Evolutionary conservation across 2,329 filamentous ascomycete species (phyloP).

Genomic region (Trichoderma cornu-damae): DNA sequence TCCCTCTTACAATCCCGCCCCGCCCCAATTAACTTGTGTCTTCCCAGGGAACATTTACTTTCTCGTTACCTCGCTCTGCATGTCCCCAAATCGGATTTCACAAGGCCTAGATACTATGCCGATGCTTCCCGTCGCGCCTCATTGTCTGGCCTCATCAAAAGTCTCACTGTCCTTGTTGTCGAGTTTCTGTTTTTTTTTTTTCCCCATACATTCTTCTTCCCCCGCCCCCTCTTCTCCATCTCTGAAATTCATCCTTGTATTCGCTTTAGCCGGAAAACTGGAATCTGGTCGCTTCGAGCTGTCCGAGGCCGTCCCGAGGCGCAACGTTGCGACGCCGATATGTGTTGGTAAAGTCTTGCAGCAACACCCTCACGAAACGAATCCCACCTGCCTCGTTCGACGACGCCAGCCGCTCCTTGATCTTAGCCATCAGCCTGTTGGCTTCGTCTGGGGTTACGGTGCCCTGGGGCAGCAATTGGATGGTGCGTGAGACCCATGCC

Average conservation of each 20-base stretch:
- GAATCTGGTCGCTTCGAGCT: slow-evolving; percentile 81
- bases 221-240: not conserved
- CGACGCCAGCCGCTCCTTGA: slow-evolving; percentile 68
- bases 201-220: not conserved
- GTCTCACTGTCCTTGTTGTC: not conserved
- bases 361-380: slow-evolving; percentile 72
- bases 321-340: slow-evolving; percentile 92
- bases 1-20: not conserved
- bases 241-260: not conserved
- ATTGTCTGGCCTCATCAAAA: not conserved
- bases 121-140: not conserved
- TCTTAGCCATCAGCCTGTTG: slow-evolving; percentile 72
- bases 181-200: not conserved
- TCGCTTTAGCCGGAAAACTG: slow-evolving; percentile 55
- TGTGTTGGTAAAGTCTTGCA: slow-evolving; percentile 95
- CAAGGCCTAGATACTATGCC: not conserved
- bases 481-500: slow-evolving; percentile 75
- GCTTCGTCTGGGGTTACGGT: slow-evolving; percentile 76
- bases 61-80: not conserved
- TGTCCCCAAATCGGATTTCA: not conserved
- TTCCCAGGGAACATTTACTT: not conserved
- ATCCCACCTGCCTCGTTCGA: slow-evolving; percentile 56
- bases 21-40: not conserved
- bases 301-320: slow-evolving; percentile 83
- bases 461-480: slow-evolving; percentile 76